Evolutionary conservation across 129 eudicot genomes (phyloP), one percentile per base, ranked within the genome.

Genomic region (Deinandra increscens): DNA sequence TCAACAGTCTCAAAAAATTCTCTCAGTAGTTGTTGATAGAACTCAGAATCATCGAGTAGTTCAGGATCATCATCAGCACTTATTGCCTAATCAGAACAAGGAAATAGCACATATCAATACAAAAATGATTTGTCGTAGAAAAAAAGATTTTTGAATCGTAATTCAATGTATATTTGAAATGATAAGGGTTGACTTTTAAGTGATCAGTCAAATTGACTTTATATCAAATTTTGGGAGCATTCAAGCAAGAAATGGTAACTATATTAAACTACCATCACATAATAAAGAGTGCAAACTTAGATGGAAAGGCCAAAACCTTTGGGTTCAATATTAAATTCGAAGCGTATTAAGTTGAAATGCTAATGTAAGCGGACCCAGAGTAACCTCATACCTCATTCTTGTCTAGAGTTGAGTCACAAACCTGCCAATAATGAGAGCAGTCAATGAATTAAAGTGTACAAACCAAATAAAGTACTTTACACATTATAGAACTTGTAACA

Each of bases 51-150:
- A 65, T 89, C 95, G 33, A 93, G 83, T 48, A 93, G 85, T 74
- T 93, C 96, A 41, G 95, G 98, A 71, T 93, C 97, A 72, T 96
- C 98, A 78, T 87, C 84, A 63, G 48, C 70, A 49, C 77, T 65
- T 51, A 71, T 26, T 9, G 45, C 87, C 96, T 89, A 80, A 15
- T 41, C 18, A 49, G 11, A 42, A 61, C 60, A 10, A 55, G 75
- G 7, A 8, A 49, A 55, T 51, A 59, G 15, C 49, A 26, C 19
- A 18, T 5, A 34, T 62, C 36, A 44, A 12, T 50, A 12, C 44
- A 51, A 33, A 73, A 33, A 34, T 12, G 14, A 61, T 62, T 73
- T 46, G 17, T 29, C 20, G 37, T 61, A 1, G 8, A 72, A 36
- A 26, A 23, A 22, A 5, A 70, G 23, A 20, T 20, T n/a, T n/a